Percentiles rank a stretch among this genome's conserved stretches.
Evolutionary conservation across 176 grass and related monocot species (phyloP).

Genomic region (Panicum miliaceum): DNA sequence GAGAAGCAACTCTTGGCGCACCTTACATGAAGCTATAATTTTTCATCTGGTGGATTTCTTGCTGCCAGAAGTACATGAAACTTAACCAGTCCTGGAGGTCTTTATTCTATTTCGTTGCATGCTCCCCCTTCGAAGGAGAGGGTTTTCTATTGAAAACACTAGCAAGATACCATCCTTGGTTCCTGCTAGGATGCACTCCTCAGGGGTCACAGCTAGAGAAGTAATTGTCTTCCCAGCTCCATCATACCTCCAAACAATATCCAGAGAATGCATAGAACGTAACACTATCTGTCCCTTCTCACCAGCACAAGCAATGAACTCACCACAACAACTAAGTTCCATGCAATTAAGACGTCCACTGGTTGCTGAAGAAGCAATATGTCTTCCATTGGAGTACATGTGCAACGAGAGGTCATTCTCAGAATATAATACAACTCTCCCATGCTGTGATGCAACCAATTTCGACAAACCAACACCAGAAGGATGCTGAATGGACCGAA

Average conservation of each 20-base stretch:
- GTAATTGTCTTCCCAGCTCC: slow-evolving; percentile 85
- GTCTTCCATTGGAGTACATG: slow-evolving; percentile 92
- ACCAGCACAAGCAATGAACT: slow-evolving; percentile 82
- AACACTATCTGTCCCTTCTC: slow-evolving; percentile 88
- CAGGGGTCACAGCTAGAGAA: slow-evolving; percentile 80
- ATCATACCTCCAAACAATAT: slow-evolving; percentile 74
- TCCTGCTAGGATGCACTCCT: slow-evolving; percentile 92
- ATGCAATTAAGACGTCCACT: slow-evolving; percentile 88
- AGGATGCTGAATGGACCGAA: slow-evolving; percentile 83
- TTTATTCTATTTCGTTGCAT: slow-evolving; percentile 58
- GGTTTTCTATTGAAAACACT: slow-evolving; percentile 82
- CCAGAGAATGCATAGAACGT: slow-evolving; percentile 92
- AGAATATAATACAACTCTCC: slow-evolving; percentile 85
- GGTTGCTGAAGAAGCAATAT: slow-evolving; percentile 72
- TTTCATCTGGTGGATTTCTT: slow-evolving; percentile 7
- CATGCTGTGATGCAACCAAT: slow-evolving; percentile 81
- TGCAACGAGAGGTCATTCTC: slow-evolving; percentile 78
- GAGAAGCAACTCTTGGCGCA: slow-evolving; percentile 14
- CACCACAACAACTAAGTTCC: slow-evolving; percentile 86
- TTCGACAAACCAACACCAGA: slow-evolving; percentile 73
- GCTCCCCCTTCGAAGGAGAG: slow-evolving; percentile 67
- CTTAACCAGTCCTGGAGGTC: slow-evolving; percentile 33
- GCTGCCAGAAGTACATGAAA: slow-evolving; percentile 11
- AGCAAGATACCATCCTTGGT: slow-evolving; percentile 85
- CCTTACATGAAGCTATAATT: slow-evolving; percentile 29